Evolutionary conservation across 2,329 filamentous ascomycete species (phyloP).

Genomic region (Xylaria sp.): DNA sequence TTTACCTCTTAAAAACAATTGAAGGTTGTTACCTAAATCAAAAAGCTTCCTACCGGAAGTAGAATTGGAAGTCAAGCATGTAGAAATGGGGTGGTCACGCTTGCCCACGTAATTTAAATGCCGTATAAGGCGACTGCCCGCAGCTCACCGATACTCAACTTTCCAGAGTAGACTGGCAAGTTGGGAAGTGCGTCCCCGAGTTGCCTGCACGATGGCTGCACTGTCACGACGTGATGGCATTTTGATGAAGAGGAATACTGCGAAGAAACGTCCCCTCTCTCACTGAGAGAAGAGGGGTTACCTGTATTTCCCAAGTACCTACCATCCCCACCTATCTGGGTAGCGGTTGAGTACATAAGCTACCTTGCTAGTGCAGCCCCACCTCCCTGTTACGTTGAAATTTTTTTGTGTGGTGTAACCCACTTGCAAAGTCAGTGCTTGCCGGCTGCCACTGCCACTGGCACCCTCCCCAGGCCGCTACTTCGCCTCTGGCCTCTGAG

Average conservation of each 20-base stretch:
- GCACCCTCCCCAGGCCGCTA: neutral
- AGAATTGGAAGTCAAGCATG: neutral
- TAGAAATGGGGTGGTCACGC: neutral
- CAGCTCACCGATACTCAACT: constrained; percentile 15
- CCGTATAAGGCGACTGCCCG: neutral
- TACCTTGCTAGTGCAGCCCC: constrained; percentile 1
- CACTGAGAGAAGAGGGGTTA: neutral
- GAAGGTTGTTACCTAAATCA: neutral
- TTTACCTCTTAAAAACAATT: neutral
- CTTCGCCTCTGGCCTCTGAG: neutral
- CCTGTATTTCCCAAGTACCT: neutral
- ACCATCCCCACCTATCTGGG: neutral
- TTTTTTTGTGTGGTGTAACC: constrained; percentile 29
- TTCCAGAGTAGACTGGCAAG: neutral
- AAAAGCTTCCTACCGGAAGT: neutral
- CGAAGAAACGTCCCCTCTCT: neutral
- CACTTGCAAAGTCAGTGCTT: constrained; percentile 20
- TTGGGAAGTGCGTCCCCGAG: neutral
- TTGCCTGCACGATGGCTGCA: constrained; percentile 11
- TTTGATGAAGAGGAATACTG: neutral
- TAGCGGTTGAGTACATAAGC: neutral
- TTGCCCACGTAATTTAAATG: neutral
- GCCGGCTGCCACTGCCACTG: constrained; percentile 18
- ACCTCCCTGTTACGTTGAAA: constrained; percentile 10
- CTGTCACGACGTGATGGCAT: constrained; percentile 1